phyloP scores from a whole-genome alignment of 163 green algal genomes.

The Trebouxiophyceae sp. region DNA sequence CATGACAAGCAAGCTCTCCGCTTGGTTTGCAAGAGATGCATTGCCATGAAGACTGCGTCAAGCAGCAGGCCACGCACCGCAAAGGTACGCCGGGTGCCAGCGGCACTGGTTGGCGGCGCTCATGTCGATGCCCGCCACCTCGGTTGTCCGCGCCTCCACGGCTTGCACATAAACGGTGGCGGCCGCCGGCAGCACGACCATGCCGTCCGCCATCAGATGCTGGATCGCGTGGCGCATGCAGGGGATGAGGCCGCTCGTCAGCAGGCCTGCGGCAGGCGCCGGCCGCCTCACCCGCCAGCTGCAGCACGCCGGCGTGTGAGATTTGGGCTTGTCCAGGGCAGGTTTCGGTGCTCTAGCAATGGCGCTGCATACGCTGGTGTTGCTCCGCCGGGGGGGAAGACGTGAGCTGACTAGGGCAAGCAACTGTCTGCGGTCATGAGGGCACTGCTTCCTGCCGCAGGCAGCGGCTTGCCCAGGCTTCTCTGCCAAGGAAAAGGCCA shows the following conservation, averaged over 20 bases:
- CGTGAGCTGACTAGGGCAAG: too few relatives aligned
- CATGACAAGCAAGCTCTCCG: too few relatives aligned
- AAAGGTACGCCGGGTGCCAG: constrained; percentile 43
- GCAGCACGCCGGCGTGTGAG: too few relatives aligned
- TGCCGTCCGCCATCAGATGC: constrained; percentile 41
- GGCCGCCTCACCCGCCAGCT: background rate
- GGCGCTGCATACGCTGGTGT: too few relatives aligned
- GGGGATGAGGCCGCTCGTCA: constrained; percentile 65
- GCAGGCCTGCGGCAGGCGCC: constrained; percentile 32
- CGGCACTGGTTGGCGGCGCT: constrained; percentile 46
- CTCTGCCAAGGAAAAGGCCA: too few relatives aligned
- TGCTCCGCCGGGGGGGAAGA: too few relatives aligned
- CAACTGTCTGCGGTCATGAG: too few relatives aligned
- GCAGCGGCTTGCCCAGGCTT: too few relatives aligned
- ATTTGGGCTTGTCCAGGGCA: too few relatives aligned
- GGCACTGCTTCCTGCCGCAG: too few relatives aligned
- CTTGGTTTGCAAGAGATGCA: background rate
- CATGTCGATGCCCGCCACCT: constrained; percentile 55
- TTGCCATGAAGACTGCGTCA: background rate
- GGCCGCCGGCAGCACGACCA: constrained; percentile 53
- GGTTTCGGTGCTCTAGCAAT: too few relatives aligned
- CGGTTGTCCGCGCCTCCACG: constrained; percentile 38
- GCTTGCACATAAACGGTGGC: constrained; percentile 63
- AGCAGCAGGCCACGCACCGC: constrained; percentile 13
- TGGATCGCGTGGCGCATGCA: constrained; percentile 46